Base-by-base conservation (phyloP, 495 filamentous ascomycete genomes). In the Talaromyces ruber region DNA sequence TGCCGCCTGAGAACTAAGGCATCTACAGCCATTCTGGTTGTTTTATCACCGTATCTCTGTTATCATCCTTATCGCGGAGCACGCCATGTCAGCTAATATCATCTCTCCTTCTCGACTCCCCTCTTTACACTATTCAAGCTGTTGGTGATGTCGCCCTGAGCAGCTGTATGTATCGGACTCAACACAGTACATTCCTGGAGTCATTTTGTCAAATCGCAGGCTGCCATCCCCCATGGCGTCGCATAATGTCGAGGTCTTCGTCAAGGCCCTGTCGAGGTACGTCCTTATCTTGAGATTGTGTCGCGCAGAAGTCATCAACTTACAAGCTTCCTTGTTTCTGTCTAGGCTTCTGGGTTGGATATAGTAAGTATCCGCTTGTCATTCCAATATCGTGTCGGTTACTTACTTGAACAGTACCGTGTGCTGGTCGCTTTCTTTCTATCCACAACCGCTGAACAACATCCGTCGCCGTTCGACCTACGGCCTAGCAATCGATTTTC, bases 371-470 rank as follows among this genome's bases (percentile, higher is more conserved):
- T 18, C 1, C 5, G 6, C 25, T 9, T 62, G 28, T 58, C 16
- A 29, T 22, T 25, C 24, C 5, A 26, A 28, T 14, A 9, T 25
- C 5, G 43, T 54, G 51, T 28, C 51, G 28, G 32, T 11, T 11
- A 29, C 56, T 58, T n/a, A 56, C 28, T 4, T 21, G 12, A 16
- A 50, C 61, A 83, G 81, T 74, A 85, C 84, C 62, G 58, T 86
- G n/a, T 83, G 81, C 69, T 95, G 93, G 93, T 90, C 88, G 1
- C 70, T 88, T 43, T 96, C 91, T 12, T 98, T 97, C 76, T 98
- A 97, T 70, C 93, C 95, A 1, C 94, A 98, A 67, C 82, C 88
- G 1, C 71, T 93, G 43, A 81, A 85, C 61, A 98, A 96, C 78
- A 86, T 79, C 70, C 80, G 74, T 29, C 84, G 92, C 21, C 79